Evolutionary conservation across 1,139 yeast genomes (phyloP).

Genomic region (Taphrina confusa): DNA sequence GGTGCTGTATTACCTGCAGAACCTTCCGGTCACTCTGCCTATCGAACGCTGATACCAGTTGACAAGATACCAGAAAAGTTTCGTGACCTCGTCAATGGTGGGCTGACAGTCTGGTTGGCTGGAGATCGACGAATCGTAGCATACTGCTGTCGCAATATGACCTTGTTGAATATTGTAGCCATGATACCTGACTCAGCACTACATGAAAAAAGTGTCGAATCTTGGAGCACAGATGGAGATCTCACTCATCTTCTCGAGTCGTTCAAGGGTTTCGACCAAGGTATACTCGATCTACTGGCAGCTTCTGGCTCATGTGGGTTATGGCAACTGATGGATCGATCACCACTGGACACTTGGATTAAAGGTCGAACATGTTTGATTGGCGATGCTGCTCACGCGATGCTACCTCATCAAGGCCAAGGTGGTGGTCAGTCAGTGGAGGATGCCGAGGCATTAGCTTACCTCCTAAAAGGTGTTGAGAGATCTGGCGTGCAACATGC

Average conservation of each 20-base stretch:
- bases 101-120: constrained; percentile 44
- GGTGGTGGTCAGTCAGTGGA: constrained; percentile 50
- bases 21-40: constrained; percentile 46
- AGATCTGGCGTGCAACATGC: background rate
- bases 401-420: constrained; percentile 50
- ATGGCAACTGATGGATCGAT: constrained; percentile 2
- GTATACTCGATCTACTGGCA: background rate
- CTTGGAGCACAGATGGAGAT: background rate
- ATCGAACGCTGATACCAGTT: constrained; percentile 43
- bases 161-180: background rate
- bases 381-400: constrained; percentile 51
- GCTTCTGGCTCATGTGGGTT: background rate
- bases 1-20: constrained; percentile 41
- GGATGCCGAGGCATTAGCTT: constrained; percentile 44
- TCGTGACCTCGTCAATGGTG: constrained; percentile 3
- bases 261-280: background rate
- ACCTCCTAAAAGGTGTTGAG: constrained; percentile 41
- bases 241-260: background rate
- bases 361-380: constrained; percentile 42
- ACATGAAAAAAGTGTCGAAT: background rate
- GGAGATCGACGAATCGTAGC: constrained; percentile 7
- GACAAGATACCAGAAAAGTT: constrained; percentile 23
- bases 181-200: background rate
- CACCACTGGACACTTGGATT: background rate
- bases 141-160: constrained; percentile 1